These are phyloP conservation scores for Lactarius hatsudake DNA, from an alignment of 768 basidiomycete species.

Conservation along the genomic window DNA sequence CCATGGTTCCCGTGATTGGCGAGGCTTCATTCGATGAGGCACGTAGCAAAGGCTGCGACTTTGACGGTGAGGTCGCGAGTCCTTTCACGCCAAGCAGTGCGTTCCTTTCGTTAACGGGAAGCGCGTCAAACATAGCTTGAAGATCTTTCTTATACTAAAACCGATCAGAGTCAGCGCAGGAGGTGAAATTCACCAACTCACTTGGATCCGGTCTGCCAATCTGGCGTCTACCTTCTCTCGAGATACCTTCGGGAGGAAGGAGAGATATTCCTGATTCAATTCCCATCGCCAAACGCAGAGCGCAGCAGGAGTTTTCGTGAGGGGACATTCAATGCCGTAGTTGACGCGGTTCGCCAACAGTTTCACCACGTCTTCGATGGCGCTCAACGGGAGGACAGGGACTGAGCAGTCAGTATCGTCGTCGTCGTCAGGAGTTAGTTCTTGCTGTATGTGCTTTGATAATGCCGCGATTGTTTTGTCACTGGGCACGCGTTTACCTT, in stretches of 20 bases:
- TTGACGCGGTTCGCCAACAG: conserved; percentile 65
- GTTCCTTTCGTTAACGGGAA: conserved; percentile 56
- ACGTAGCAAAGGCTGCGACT: conserved; percentile 11
- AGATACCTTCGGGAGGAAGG: conserved; percentile 66
- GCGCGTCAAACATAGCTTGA: conserved; percentile 49
- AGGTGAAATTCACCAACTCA: conserved; percentile 32
- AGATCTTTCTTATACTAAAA: conserved; percentile 61
- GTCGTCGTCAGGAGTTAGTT: conserved; percentile 65
- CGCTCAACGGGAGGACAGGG: conserved; percentile 40
- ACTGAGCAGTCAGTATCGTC: conserved; percentile 43
- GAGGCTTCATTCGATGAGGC: conserved; percentile 21
- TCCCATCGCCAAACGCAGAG: conserved; percentile 88
- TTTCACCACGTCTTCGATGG: conserved; percentile 66
- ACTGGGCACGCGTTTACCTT: conserved; percentile 40
- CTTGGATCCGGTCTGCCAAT: conserved; percentile 63
- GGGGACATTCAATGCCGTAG: conserved; percentile 67
- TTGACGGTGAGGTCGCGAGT: conserved; percentile 38
- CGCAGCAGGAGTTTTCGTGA: conserved; percentile 56
- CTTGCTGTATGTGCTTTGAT: conserved; percentile 65
- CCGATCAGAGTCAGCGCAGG: background rate
- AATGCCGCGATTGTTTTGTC: conserved; percentile 67
- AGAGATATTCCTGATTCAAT: conserved; percentile 53
- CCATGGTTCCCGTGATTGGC: background rate
- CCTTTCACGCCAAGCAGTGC: conserved; percentile 46
- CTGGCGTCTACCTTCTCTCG: conserved; percentile 61